Evolutionary conservation across 371 early-diverging fungal genomes (phyloP), one percentile per base, ranked within the genome.

Genomic region (Mortierella sp.): DNA sequence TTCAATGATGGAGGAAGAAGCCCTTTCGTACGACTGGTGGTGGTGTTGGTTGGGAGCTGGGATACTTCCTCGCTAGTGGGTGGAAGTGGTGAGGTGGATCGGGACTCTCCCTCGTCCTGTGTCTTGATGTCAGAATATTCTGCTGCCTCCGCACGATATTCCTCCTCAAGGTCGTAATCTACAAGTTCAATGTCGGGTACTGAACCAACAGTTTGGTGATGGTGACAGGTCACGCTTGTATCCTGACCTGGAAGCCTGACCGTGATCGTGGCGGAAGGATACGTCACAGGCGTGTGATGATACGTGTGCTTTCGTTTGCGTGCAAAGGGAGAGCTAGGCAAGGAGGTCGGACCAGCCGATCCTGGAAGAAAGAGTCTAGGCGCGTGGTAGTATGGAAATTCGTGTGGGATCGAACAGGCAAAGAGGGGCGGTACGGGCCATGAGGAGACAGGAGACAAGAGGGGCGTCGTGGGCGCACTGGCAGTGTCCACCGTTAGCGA

Each of bases 341-440:
- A 38, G 9, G 78, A 51, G 61, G 63, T 54, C 47, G 68, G 68
- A 19, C 61, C 74, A 48, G 58, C 66, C 38, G 78, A 58, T 21
- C 78, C 70, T 48, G 78, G 66, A 38, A 76, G 63, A 21, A 69
- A 58, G 9, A 76, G 63, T 39, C 78, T 66, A 26, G 78, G 78
- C 10, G 78, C 61, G 52, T 65, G 59, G 60, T 76, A 76, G 6
- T 70, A 63, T 6, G 78, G 78, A 58, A 66, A 66, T 51, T 76
- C 78, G 48, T 76, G 78, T n/a, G 78, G 78, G 49, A 76, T 70
- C 34, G 78, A 76, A 48, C 62, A 76, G 27, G 78, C 61, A 62
- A 76, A 76, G 52, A 70, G 70, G 0, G 78, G 78, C n/a, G 78
- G 78, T 13, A 64, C 67, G 28, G 68, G 63, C 27, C 66, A 60